Percentiles rank a stretch among this genome's conserved stretches.
Conservation (phyloP, 768 basidiomycete species). For the Hirschioporus abietinus region DNA sequence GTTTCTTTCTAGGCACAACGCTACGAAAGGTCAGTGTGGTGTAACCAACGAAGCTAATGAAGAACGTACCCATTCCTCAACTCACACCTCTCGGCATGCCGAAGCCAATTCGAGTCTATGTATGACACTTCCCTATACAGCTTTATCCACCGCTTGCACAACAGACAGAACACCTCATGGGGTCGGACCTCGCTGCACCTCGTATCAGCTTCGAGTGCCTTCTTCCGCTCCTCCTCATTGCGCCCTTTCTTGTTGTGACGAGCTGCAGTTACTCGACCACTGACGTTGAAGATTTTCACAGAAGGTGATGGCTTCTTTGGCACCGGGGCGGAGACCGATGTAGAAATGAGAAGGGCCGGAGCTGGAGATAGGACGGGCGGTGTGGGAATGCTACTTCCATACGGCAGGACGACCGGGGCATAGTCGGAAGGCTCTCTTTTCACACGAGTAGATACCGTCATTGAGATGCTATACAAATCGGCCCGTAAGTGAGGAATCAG, state of each 20-base stretch:
- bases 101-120: constrained; percentile 3
- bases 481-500: neutral
- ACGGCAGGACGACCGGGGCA: neutral
- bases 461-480: neutral
- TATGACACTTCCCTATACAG: constrained; percentile 23
- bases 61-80: neutral
- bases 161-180: constrained; percentile 50
- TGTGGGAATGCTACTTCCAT: neutral
- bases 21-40: neutral
- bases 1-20: neutral
- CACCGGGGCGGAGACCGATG: neutral
- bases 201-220: constrained; percentile 48
- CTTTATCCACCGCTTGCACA: constrained; percentile 60
- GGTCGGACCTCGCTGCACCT: constrained; percentile 45
- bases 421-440: neutral
- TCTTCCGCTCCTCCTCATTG: constrained; percentile 41
- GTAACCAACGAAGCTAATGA: neutral
- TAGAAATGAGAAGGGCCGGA: neutral
- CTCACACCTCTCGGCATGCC: neutral
- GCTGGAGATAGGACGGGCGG: neutral
- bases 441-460: neutral
- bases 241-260: constrained; percentile 1
- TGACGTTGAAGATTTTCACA: neutral
- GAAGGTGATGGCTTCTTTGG: neutral
- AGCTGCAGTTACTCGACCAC: neutral